A percentile compares a stretch with the other conserved stretches of the same genome.
Evolutionary conservation across 768 basidiomycete species (phyloP).

Genomic region (Artomyces pyxidatus): DNA sequence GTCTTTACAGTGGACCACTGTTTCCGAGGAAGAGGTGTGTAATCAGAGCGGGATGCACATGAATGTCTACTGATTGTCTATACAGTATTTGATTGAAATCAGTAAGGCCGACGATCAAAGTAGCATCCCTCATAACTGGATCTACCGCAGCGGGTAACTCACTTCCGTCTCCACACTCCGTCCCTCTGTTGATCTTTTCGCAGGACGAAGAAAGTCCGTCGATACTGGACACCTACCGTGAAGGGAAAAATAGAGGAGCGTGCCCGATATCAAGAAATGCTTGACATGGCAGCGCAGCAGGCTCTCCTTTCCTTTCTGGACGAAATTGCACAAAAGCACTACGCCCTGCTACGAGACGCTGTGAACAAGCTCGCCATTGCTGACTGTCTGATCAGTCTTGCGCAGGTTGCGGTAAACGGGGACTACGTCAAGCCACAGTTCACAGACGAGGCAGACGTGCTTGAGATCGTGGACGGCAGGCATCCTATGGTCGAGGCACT

Average conservation of each 20-base stretch:
- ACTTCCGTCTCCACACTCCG: neutral
- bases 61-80: neutral
- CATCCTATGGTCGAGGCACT: constrained; percentile 91
- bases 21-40: constrained; percentile 63
- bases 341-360: constrained; percentile 62
- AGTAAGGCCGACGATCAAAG: constrained; percentile 43
- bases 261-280: constrained; percentile 65
- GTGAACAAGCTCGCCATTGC: constrained; percentile 76
- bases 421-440: constrained; percentile 78
- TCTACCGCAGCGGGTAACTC: constrained; percentile 52
- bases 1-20: constrained; percentile 58
- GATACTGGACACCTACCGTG: constrained; percentile 73
- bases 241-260: constrained; percentile 57
- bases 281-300: constrained; percentile 54
- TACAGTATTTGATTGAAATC: constrained; percentile 74
- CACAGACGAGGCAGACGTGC: constrained; percentile 49
- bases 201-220: constrained; percentile 63
- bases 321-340: constrained; percentile 62
- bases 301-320: constrained; percentile 63
- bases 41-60: neutral
- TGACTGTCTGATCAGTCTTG: constrained; percentile 83
- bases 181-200: constrained; percentile 3
- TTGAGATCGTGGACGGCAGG: constrained; percentile 77
- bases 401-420: constrained; percentile 65
- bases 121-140: constrained; percentile 48